phyloP scores from a whole-genome alignment of 2,329 filamentous ascomycete genomes.

The Paraphaeosphaeria sporulosa region DNA sequence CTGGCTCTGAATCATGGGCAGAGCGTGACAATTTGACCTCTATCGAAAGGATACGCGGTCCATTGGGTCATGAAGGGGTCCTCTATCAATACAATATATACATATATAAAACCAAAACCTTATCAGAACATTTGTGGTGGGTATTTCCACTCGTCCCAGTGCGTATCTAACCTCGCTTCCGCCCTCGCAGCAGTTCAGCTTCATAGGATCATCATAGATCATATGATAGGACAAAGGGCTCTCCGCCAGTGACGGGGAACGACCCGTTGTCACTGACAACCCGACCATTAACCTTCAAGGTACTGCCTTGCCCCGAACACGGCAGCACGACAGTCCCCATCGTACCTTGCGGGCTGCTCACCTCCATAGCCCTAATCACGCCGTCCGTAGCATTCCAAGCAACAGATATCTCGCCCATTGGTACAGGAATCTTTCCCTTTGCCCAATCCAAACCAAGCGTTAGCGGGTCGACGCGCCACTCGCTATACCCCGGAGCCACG shows the following conservation, averaged over 20 bases:
- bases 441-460: too few relatives aligned
- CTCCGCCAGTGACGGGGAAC: background rate
- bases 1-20: background rate
- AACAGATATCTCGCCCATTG: slow-evolving; percentile 14
- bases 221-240: background rate
- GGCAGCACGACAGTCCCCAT: background rate
- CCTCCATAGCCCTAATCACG: slow-evolving; percentile 10
- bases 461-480: too few relatives aligned
- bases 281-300: background rate
- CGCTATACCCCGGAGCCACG: too few relatives aligned
- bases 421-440: slow-evolving; percentile 16
- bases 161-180: too few relatives aligned
- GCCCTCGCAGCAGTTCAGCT: too few relatives aligned
- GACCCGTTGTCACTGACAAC: background rate
- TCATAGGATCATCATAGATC: too few relatives aligned
- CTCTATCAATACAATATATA: too few relatives aligned
- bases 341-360: slow-evolving; percentile 2
- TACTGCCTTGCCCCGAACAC: background rate
- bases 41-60: too few relatives aligned
- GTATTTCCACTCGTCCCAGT: too few relatives aligned
- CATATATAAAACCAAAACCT: too few relatives aligned
- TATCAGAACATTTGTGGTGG: too few relatives aligned
- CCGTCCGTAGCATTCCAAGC: slow-evolving; percentile 18
- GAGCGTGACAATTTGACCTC: background rate
- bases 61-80: too few relatives aligned